Evolutionary conservation across 1,139 yeast species (phyloP).

Genomic region (Arxiozyma heterogenica): DNA sequence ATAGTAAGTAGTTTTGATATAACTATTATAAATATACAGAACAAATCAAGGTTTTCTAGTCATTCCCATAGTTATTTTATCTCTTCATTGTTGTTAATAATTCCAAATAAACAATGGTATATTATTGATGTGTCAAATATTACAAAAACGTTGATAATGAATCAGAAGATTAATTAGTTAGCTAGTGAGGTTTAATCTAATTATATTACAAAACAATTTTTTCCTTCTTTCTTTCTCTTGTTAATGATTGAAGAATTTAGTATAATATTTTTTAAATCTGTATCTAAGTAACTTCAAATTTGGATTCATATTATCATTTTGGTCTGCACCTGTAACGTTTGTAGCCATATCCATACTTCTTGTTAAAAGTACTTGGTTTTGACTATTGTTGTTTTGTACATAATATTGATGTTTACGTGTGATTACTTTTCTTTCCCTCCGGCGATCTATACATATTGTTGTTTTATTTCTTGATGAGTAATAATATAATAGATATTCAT

Average conservation of each 20-base stretch:
- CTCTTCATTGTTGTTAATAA: no score
- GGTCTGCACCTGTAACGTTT: background rate
- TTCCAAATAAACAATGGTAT: no score
- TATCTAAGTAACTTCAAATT: background rate
- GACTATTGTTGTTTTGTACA: background rate
- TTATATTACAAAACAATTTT: no score
- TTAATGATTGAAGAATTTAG: conserved; percentile 1
- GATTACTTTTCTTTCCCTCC: background rate
- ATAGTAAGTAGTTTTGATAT: background rate
- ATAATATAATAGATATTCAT: background rate
- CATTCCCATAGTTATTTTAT: no score
- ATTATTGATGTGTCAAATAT: background rate
- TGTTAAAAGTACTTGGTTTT: background rate
- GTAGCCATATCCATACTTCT: background rate
- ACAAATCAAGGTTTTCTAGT: no score
- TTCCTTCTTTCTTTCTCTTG: no score
- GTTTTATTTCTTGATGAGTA: background rate
- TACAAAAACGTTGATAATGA: background rate
- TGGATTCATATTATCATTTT: background rate
- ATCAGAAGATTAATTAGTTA: no score
- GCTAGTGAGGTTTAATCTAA: background rate
- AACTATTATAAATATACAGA: background rate
- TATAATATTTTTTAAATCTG: conserved; percentile 1
- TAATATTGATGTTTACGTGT: background rate
- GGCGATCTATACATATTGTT: background rate